A percentile compares a stretch with the other conserved stretches of the same genome.
These are phyloP conservation scores for Epichloe glyceriae DNA, from an alignment of 2,329 filamentous ascomycete genomes.

Conservation along the genomic window DNA sequence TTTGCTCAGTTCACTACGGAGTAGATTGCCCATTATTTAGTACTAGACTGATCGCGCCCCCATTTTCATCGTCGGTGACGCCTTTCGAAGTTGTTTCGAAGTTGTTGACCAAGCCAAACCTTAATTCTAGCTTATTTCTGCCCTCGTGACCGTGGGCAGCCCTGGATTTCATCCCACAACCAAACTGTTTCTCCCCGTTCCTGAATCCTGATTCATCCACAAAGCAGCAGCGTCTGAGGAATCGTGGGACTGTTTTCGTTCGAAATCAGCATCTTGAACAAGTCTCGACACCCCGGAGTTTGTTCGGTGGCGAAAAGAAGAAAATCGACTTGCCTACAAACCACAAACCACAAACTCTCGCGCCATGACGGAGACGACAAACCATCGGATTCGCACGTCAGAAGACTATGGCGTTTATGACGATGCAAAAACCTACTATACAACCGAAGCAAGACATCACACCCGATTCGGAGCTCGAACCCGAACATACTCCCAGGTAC, in stretches of 20 bases:
- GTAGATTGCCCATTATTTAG: neutral
- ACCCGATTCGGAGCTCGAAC: conserved; percentile 37
- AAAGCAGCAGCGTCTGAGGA: too few species aligned
- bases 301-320: neutral
- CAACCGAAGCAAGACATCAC: conserved; percentile 39
- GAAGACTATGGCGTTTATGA: conserved; percentile 40
- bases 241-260: too few species aligned
- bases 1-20: too few species aligned
- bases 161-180: neutral
- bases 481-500: conserved; percentile 44
- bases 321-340: neutral
- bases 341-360: neutral
- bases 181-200: neutral
- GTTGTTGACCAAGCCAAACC: neutral
- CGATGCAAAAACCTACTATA: conserved; percentile 47
- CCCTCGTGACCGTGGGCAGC: conserved; percentile 1
- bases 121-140: conserved; percentile 1
- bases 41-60: neutral
- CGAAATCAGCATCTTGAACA: neutral
- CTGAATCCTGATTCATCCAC: neutral
- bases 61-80: conserved; percentile 2
- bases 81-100: neutral
- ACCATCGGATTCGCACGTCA: conserved; percentile 23
- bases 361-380: conserved; percentile 16
- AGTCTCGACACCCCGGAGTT: neutral